Conservation (phyloP, 139 green algal species). For the Chlamydomonas sp. region DNA sequence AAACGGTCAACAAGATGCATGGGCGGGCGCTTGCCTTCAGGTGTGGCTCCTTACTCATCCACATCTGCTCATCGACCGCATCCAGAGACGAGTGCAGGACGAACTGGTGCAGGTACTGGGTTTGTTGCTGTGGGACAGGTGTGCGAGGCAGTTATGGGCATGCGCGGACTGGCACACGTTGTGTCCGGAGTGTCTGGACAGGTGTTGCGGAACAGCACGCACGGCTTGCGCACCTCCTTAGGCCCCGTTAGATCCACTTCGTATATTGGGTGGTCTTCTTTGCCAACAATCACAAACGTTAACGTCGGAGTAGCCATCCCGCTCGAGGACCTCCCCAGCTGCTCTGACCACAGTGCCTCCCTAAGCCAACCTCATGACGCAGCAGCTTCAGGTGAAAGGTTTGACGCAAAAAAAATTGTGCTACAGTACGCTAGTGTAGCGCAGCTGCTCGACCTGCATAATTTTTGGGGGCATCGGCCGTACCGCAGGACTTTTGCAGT, state of each 20-base stretch:
- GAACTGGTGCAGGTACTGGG: slow-evolving; percentile 97
- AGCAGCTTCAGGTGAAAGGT: too few species aligned
- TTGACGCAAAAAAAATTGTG: too few species aligned
- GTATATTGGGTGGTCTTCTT: slow-evolving; percentile 85
- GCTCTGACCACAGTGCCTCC: background rate
- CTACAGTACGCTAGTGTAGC: background rate
- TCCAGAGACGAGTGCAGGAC: slow-evolving; percentile 95
- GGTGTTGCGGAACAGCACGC: background rate
- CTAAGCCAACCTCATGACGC: too few species aligned
- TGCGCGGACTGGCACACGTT: background rate
- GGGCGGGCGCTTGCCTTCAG: slow-evolving; percentile 63
- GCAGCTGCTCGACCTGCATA: background rate
- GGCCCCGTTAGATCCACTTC: slow-evolving; percentile 79
- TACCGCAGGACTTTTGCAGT: too few species aligned
- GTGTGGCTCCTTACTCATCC: slow-evolving; percentile 81
- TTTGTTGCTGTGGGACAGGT: slow-evolving; percentile 72
- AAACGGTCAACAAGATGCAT: too few species aligned
- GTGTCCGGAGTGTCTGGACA: background rate
- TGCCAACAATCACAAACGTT: slow-evolving; percentile 87
- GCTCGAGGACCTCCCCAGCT: background rate
- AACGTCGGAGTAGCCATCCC: slow-evolving; percentile 59
- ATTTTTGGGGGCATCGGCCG: too few species aligned
- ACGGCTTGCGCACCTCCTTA: slow-evolving; percentile 47
- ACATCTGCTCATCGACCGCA: slow-evolving; percentile 92
- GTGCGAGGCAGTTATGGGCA: background rate